A percentile compares a stretch with the other conserved stretches of the same genome.
These are phyloP conservation scores for Dryas drummondii DNA, from an alignment of 306 rosid species.

Conservation along the genomic window DNA sequence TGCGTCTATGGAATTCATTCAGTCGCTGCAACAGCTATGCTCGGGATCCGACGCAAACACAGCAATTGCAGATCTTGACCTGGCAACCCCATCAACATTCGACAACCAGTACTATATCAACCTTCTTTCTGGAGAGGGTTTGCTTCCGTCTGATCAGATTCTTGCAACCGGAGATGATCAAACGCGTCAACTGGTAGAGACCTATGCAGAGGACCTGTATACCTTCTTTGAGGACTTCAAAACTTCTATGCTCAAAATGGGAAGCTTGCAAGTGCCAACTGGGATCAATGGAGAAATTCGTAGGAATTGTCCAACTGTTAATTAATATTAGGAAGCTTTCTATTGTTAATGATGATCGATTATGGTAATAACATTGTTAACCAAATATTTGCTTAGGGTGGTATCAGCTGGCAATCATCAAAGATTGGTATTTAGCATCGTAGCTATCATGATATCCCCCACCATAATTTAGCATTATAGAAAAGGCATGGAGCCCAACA, in stretches of 20 bases:
- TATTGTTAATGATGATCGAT: neutral
- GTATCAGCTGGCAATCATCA: too few relatives aligned
- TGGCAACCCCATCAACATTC: conserved; percentile 68
- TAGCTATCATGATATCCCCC: neutral
- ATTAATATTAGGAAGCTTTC: conserved; percentile 11
- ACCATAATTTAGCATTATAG: neutral
- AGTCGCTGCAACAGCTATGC: conserved; percentile 64
- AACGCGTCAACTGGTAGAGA: conserved; percentile 51
- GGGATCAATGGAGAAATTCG: conserved; percentile 49
- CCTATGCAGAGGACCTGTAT: conserved; percentile 47
- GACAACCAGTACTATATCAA: conserved; percentile 78
- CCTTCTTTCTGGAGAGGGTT: conserved; percentile 72
- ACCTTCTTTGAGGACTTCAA: conserved; percentile 68
- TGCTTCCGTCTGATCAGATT: conserved; percentile 75
- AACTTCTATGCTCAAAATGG: conserved; percentile 72
- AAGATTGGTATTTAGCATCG: too few relatives aligned
- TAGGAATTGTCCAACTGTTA: conserved; percentile 46
- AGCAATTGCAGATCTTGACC: conserved; percentile 56
- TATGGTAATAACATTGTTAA: neutral
- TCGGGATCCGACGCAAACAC: conserved; percentile 32
- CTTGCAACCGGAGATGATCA: conserved; percentile 43
- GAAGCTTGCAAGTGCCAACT: too few relatives aligned
- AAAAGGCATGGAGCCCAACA: neutral
- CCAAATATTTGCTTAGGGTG: neutral
- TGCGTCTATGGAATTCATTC: conserved; percentile 45